phyloP scores from a whole-genome alignment of 2,329 filamentous ascomycete species.

The Ophiosphaerella korrae region DNA sequence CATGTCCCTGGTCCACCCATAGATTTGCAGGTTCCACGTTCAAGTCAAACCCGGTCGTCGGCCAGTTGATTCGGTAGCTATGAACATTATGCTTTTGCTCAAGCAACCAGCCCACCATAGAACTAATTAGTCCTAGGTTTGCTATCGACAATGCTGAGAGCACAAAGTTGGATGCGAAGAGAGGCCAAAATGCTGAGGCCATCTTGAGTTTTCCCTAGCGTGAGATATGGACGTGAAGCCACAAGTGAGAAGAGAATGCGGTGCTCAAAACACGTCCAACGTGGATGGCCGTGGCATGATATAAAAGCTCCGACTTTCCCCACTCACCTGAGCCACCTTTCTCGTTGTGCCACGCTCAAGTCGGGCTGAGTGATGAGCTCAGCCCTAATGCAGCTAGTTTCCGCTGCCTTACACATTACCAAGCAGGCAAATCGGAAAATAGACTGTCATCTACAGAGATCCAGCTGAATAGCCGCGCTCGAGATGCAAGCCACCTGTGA shows the following conservation, averaged over 20 bases:
- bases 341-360: conserved; percentile 14
- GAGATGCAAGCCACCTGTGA: not conserved
- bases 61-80: conserved; percentile 30
- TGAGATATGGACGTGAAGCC: not conserved
- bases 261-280: not conserved
- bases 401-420: conserved; percentile 15
- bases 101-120: conserved; percentile 41
- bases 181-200: conserved; percentile 18
- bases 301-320: conserved; percentile 3
- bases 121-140: conserved; percentile 37
- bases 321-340: conserved; percentile 15
- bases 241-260: too few species aligned
- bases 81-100: conserved; percentile 34
- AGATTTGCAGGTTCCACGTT: conserved; percentile 30
- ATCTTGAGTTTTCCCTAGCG: conserved; percentile 8
- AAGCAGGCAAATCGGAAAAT: conserved; percentile 16
- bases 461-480: not conserved
- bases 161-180: conserved; percentile 27
- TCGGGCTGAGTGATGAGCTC: conserved; percentile 15
- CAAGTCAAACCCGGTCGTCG: conserved; percentile 24
- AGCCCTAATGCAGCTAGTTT: conserved; percentile 14
- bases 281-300: not conserved
- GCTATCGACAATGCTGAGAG: conserved; percentile 39
- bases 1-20: conserved; percentile 39
- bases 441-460: conserved; percentile 5